Evolutionary conservation across 1,139 yeast species (phyloP), one percentile per base, ranked within the genome.

Genomic region (Candida sanyaensis): DNA sequence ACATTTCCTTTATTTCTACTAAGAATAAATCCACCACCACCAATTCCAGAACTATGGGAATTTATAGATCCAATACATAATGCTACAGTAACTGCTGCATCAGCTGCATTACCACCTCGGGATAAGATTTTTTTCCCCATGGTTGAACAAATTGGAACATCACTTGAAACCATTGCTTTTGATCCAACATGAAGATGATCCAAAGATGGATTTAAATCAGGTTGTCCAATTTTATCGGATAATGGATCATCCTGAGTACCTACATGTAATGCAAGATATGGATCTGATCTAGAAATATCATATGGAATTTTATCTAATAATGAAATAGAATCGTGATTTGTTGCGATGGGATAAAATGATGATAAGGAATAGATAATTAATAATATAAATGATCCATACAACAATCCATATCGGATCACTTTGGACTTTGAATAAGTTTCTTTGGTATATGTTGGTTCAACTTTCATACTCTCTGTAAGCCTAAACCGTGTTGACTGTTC

Each of bases 1-100:
- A 83, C 77, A 2, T 75, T 73, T 28, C 67, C 64, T n/a, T 39
- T 32, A 12, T 45, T 43, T 34, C 47, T 41, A 41, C 88, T 81
- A 1, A 87, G 77, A 42, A 88, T 86, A 59, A 79, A 89, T 0
- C 87, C 88, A 8, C 97, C 97, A 4, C 98, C 99, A 1, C 99
- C 99, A 43, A 92, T 83, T 0, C 99, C 98, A 4, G 95, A 83
- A 42, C 92, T 86, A 61, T 84, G 91, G 51, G 91, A 84, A 61
- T 89, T 88, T 37, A 89, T 69, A 48, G 89, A 77, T 2, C 98
- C 98, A 34, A 93, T 82, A 63, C 99, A 93, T 27, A 93, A 72
- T 0, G 96, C 90, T 17, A 89, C 88, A 0, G 96, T 87, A 2
- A 93, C 85, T 0, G 96, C 90, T 0, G 97, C 96, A 63, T 93